Base-by-base conservation (phyloP, 2,329 filamentous ascomycete genomes). In the Xylariaceae sp. region DNA sequence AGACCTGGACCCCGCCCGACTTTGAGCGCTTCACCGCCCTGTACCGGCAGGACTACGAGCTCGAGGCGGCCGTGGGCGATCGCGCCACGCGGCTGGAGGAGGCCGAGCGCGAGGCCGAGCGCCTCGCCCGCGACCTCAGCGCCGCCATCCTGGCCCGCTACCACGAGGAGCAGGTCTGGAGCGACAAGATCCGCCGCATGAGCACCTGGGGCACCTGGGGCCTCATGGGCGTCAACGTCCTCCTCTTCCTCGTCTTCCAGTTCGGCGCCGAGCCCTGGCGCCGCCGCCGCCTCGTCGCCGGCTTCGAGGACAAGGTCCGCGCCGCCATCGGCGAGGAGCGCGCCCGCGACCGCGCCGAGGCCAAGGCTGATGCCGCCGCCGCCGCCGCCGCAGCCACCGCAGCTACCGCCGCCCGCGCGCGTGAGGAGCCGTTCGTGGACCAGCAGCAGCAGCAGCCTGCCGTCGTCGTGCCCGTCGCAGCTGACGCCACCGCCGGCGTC, bases 161-260 rank as follows among this genome's bases (percentile, higher is more conserved):
- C 60, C 92, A 98, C 59, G 92, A 98, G 63, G 92, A 98, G 65
- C 92, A 98, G 65, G 93, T 98, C 36, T 98, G 92, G 92, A 94
- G 86, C 54, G 92, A 98, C 58, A 90, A 94, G 49, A 98, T 98
- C 55, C 74, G 92, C 22, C 73, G 92, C 45, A 94, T 94, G 70
- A 92, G 84, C 57, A 98, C 92, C 0, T 98, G 92, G 92, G 90
- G 93, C 22, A 98, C 92, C 0, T 96, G 93, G 79, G 92, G 90
- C 1, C 65, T 98, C 41, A 98, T 98, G 92, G 90, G 90, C 16
- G 76, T 96, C 52, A 98, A 98, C 55, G 84, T 96, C 19, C 58
- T 96, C 40, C 63, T 98, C 29, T 86, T 98, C 54, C 61, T 98
- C 33, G 71, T 89, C 13, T 79, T 93, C 48, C 81, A 95, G 61